A percentile compares a stretch with the other conserved stretches of the same genome.
These are phyloP conservation scores for Acmispon strigosus DNA, from an alignment of 306 rosid genomes.

Conservation along the genomic window DNA sequence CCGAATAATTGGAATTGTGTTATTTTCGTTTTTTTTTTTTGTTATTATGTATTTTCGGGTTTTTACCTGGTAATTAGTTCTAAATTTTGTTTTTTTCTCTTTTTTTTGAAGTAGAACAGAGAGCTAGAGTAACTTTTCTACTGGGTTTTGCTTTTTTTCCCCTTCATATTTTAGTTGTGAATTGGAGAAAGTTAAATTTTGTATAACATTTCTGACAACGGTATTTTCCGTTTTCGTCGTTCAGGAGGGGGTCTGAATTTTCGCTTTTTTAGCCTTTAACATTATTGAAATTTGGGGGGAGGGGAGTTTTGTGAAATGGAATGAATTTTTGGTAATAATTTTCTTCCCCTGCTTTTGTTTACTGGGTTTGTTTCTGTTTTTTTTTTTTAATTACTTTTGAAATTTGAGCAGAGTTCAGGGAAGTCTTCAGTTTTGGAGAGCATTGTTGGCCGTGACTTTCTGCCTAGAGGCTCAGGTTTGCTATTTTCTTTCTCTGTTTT, in stretches of 20 bases:
- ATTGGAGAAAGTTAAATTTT: not conserved
- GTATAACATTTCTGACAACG: not conserved
- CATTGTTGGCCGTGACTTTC: conserved; percentile 96
- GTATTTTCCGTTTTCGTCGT: not conserved
- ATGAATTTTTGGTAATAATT: not conserved
- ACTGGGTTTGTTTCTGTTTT: not conserved
- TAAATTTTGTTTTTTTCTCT: too few relatives aligned
- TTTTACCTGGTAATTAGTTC: not conserved
- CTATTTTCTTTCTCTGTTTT: not conserved
- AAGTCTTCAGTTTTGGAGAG: conserved; percentile 97
- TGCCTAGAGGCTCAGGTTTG: conserved; percentile 96
- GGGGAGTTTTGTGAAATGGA: not conserved
- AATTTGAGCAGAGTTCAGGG: conserved; percentile 75
- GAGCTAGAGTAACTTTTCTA: not conserved
- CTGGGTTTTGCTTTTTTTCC: not conserved
- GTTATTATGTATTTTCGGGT: not conserved
- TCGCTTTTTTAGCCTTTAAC: not conserved
- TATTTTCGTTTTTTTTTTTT: too few relatives aligned
- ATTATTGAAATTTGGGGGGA: not conserved
- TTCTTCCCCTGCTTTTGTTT: not conserved
- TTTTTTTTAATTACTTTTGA: not conserved
- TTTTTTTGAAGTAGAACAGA: not conserved
- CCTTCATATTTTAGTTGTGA: not conserved
- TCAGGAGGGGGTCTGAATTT: not conserved
- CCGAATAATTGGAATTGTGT: not conserved